phyloP scores from a whole-genome alignment of 1,139 yeast genomes.

The Candida glucosophila region DNA sequence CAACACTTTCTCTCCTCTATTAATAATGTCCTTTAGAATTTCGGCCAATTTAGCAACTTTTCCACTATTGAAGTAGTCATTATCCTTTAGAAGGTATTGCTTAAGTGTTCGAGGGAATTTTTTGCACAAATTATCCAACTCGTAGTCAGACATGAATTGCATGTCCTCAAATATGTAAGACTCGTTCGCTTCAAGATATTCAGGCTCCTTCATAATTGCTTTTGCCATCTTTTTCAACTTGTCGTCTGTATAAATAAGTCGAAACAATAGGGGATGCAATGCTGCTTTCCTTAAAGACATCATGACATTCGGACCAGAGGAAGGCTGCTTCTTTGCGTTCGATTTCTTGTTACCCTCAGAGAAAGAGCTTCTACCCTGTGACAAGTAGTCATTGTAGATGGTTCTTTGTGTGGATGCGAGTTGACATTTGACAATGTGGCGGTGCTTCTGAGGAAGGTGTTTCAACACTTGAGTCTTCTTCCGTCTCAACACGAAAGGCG shows the following conservation, averaged over 20 bases:
- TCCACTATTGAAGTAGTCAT: constrained; percentile 67
- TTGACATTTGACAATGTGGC: constrained; percentile 55
- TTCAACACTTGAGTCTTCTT: constrained; percentile 85
- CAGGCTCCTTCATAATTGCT: constrained; percentile 72
- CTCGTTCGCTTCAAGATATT: constrained; percentile 66
- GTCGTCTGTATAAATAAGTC: constrained; percentile 50
- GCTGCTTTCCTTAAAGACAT: constrained; percentile 72
- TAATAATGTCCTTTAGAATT: constrained; percentile 51
- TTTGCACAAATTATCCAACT: constrained; percentile 65
- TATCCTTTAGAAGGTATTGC: constrained; percentile 43
- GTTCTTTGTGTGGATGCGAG: constrained; percentile 47
- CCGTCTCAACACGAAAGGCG: constrained; percentile 90
- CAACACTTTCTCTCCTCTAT: constrained; percentile 61
- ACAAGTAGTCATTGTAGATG: constrained; percentile 55
- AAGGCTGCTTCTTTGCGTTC: constrained; percentile 26
- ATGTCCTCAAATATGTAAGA: constrained; percentile 81
- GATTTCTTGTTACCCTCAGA: constrained; percentile 43
- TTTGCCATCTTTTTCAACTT: constrained; percentile 59
- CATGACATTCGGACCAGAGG: constrained; percentile 45
- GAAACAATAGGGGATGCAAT: constrained; percentile 63
- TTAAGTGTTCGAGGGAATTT: constrained; percentile 62
- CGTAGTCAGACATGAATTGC: constrained; percentile 94
- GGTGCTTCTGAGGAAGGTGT: constrained; percentile 74
- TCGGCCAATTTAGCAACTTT: constrained; percentile 53
- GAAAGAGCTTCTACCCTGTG: constrained; percentile 35